Evolutionary conservation across 2,329 filamentous ascomycete genomes (phyloP), one percentile per base, ranked within the genome.

Genomic region (Gnomoniopsis smithogilvyi): DNA sequence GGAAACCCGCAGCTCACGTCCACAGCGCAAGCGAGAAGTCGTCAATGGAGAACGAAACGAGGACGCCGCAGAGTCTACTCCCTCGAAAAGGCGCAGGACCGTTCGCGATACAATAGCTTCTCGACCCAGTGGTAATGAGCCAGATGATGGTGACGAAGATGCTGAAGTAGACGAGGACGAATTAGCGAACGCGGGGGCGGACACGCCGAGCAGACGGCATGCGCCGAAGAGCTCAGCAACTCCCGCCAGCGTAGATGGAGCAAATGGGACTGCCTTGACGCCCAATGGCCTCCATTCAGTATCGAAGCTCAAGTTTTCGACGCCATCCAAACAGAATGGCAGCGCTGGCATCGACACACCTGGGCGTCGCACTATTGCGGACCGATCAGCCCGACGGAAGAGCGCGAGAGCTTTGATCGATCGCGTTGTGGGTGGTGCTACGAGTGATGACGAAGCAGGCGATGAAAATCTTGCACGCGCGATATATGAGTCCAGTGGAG

Each of bases 311-410:
- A 71, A 69, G 3, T 68, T 74, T 7, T 66, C 70, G 51, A 81
- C 79, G 0, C 78, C 79, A 0, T 67, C 72, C 14, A 79, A 71
- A 56, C 61, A 66, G 3, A 66, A 63, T 22, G 67, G 68, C 12
- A 54, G 67, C 22, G 75, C 68, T 38, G 74, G 72, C 7, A 68
- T 76, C 36, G 66, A 68, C 38, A 91, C 88, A 1, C 88, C 90
- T 0, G 83, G 84, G 41, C 82, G 86, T 64, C 79, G 82, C 46
- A 84, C 82, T 63, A 89, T 91, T 64, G 89, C 89, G 21, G 92
- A 97, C 73, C 86, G 90, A 51, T 97, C 93, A 6, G 94, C 93
- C 2, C 86, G 90, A 67, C 87, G 87, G 68, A 97, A 96, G 78
- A 96, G 91, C 70, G 90, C 89, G 22, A 82, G 87, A 54, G 84